Evolutionary conservation across 1,139 yeast species (phyloP), one percentile per base, ranked within the genome.

Genomic region (Geotrichum macrosporum): DNA sequence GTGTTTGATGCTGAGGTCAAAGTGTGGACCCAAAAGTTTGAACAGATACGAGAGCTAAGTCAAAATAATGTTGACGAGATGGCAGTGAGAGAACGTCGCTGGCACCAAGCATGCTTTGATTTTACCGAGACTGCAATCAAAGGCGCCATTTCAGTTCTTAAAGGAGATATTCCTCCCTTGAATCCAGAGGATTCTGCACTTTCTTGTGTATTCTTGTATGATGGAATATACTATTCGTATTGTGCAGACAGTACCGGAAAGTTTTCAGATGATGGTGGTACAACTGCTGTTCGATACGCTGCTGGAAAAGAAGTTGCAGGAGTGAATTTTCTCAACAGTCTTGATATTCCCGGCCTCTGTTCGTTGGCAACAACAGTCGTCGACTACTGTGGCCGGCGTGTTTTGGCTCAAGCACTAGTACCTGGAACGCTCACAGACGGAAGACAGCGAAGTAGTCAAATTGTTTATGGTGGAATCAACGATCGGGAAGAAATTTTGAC

Each of bases 11-110:
- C 37, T 52, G 13, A 21, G 3, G 61, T 35, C 32, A 53, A 70
- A 29, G 96, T 88, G 58, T 89, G 95, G 88, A 88, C 88, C 62
- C 95, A 84, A 55, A 96, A 92, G 57, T 79, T 81, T 58, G 97
- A 92, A 69, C 73, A 86, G 5, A 74, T 87, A 43, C 77, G 80
- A 53, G 96, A 87, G 57, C 72, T 87, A 53, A 80, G 86, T 22
- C 72, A 51, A 38, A 51, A 70, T 3, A 66, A 75, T 24, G 65
- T 86, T 49, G 78, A 78, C 50, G 89, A 84, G 53, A 76, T 92
- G 53, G 72, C 88, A 46, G 69, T 81, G 50, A 77, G 92, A 57
- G 98, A 92, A 61, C 80, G 83, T 57, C 68, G 87, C 50, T 68
- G 86, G 53, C 79, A 79, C 61, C 83, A 82, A 61, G 74, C 81